Conservation (phyloP, 139 green algal species). For the Volvox africanus region DNA sequence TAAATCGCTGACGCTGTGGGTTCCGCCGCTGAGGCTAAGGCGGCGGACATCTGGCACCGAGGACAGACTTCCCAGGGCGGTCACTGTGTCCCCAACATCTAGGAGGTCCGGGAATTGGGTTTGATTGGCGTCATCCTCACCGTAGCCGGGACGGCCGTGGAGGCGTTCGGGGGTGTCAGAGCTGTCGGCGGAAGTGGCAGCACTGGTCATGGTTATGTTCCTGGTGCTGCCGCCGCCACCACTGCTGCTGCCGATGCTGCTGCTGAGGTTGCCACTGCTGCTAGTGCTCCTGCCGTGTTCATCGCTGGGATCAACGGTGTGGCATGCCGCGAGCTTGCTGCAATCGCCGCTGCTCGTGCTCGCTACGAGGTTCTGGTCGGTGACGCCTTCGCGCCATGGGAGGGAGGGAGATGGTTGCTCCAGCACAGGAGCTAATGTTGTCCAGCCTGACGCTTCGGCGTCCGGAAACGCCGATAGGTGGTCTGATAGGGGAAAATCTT, state of each 20-base stretch:
- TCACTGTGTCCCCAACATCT: background rate
- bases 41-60: no score
- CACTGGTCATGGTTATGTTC: background rate
- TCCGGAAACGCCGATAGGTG: background rate
- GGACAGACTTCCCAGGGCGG: background rate
- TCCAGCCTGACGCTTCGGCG: background rate
- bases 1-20: background rate
- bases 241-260: background rate
- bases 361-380: background rate
- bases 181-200: background rate
- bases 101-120: background rate
- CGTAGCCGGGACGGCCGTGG: background rate
- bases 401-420: background rate
- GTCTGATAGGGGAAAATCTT: background rate
- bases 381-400: slow-evolving; percentile 30
- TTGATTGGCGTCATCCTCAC: background rate
- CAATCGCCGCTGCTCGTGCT: background rate
- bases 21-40: no score
- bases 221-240: background rate
- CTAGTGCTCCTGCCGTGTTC: background rate
- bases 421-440: background rate
- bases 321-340: no score
- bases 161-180: background rate
- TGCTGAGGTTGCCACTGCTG: background rate
- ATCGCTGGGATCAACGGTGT: no score